These are phyloP conservation scores for Coprinopsis marcescibilis DNA, from an alignment of 768 basidiomycete genomes.

Conservation along the genomic window DNA sequence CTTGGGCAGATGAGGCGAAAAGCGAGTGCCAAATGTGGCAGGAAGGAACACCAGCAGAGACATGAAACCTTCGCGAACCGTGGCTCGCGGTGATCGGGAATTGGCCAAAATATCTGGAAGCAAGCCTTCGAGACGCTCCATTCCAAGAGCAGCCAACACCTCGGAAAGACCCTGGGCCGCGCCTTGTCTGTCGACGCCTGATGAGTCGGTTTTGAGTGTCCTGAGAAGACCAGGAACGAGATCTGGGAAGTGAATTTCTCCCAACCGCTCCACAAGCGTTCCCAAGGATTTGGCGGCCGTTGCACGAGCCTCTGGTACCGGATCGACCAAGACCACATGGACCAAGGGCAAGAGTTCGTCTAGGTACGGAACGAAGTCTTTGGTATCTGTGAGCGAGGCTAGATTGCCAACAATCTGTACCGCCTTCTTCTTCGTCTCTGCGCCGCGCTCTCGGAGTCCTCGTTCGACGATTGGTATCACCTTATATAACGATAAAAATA, in stretches of 20 bases:
- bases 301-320: conserved; percentile 95
- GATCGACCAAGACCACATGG: conserved; percentile 89
- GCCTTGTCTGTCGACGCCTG: conserved; percentile 95
- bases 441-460: conserved; percentile 85
- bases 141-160: conserved; percentile 92
- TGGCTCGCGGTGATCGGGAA: conserved; percentile 82
- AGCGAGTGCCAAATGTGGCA: conserved; percentile 92
- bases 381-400: conserved; percentile 80
- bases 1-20: conserved; percentile 92
- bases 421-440: conserved; percentile 93
- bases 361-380: conserved; percentile 95
- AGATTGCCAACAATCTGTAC: conserved; percentile 98
- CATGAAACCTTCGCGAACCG: conserved; percentile 98
- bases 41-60: conserved; percentile 93
- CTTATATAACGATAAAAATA: conserved; percentile 29
- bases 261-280: conserved; percentile 92
- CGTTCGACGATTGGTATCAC: conserved; percentile 94
- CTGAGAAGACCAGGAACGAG: conserved; percentile 85
- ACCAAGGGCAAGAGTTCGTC: conserved; percentile 83
- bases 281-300: conserved; percentile 97
- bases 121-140: conserved; percentile 91
- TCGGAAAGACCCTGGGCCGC: conserved; percentile 97
- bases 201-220: conserved; percentile 87
- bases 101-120: conserved; percentile 92
- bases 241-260: conserved; percentile 92